phyloP scores from a whole-genome alignment of 208 protist species.

The Trichomonas vaginalis region DNA sequence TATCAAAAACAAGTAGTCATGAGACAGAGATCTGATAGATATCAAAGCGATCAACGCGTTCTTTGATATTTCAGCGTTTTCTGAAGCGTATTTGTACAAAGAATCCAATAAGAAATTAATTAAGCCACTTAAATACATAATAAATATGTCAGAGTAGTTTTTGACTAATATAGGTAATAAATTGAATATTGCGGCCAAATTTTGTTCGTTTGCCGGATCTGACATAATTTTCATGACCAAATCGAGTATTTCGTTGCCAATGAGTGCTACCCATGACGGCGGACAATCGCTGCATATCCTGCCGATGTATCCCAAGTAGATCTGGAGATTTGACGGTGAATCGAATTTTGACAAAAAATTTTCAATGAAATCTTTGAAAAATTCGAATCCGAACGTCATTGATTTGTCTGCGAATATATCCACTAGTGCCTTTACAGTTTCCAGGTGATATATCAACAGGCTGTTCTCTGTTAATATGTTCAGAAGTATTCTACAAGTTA shows the following conservation, averaged over 20 bases:
- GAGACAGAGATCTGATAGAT: background rate
- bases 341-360: background rate
- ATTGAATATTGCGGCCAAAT: background rate
- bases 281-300: background rate
- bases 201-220: background rate
- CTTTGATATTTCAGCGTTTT: background rate
- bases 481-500: background rate
- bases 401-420: background rate
- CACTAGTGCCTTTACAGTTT: background rate
- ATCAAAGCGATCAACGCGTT: background rate
- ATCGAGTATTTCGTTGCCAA: background rate
- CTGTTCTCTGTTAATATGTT: background rate
- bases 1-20: slow-evolving; percentile 5
- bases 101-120: background rate
- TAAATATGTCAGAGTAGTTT: background rate
- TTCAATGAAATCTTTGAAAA: background rate
- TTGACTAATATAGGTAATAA: background rate
- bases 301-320: background rate
- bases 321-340: background rate
- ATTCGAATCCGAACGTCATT: background rate
- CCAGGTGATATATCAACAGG: background rate
- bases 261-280: background rate
- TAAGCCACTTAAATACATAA: background rate
- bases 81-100: background rate
- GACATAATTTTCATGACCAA: background rate